Percentiles rank a stretch among this genome's conserved stretches.
These are phyloP conservation scores for Paxillus involutus DNA, from an alignment of 768 basidiomycete genomes.

Conservation along the genomic window DNA sequence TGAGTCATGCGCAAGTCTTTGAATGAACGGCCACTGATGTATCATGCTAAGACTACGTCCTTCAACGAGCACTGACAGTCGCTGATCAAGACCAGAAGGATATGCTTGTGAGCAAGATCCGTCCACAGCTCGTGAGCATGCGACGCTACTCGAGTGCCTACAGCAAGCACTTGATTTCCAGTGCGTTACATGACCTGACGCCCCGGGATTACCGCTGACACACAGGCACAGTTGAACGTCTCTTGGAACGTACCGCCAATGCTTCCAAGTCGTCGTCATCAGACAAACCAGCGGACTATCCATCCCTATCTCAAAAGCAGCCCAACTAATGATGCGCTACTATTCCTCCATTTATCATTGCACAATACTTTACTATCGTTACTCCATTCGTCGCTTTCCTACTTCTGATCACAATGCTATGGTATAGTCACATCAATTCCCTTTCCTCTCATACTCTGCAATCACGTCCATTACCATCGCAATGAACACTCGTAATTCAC, in stretches of 20 bases:
- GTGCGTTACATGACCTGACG: constrained; percentile 42
- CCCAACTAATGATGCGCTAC: constrained; percentile 15
- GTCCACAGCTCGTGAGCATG: constrained; percentile 68
- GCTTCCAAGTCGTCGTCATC: constrained; percentile 17
- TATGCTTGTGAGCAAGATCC: constrained; percentile 56
- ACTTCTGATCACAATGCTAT: constrained; percentile 35
- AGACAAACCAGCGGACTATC: constrained; percentile 31
- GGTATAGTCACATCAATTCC: constrained; percentile 34
- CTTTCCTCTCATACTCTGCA: constrained; percentile 26
- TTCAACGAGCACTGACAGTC: constrained; percentile 73
- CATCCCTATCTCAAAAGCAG: constrained; percentile 26
- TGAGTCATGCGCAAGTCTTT: constrained; percentile 41
- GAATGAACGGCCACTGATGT: constrained; percentile 5
- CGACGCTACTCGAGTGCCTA: constrained; percentile 70
- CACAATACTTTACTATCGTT: constrained; percentile 8
- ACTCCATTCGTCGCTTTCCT: constrained; percentile 12
- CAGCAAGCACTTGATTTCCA: constrained; percentile 79
- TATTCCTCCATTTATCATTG: constrained; percentile 6
- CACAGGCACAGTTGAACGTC: constrained; percentile 57
- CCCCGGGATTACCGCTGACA: constrained; percentile 8
- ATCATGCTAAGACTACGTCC: constrained; percentile 67
- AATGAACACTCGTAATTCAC: constrained; percentile 39
- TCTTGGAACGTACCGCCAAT: constrained; percentile 53
- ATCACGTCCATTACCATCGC: constrained; percentile 32
- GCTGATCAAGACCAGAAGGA: constrained; percentile 75